Evolutionary conservation across 345 rosid genomes (phyloP).

Genomic region (Dipteronia sinensis): DNA sequence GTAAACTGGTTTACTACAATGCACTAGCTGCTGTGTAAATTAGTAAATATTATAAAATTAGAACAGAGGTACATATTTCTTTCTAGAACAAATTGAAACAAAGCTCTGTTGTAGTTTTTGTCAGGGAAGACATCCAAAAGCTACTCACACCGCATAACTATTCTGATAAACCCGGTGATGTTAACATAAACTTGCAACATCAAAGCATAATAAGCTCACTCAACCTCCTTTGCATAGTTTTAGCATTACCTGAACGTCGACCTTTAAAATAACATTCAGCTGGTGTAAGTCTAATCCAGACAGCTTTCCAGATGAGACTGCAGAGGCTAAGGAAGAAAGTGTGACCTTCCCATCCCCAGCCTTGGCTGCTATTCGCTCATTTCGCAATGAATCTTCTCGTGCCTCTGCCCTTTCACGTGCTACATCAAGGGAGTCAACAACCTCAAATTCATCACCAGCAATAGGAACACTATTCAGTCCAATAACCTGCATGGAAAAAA

Average conservation of each 20-base stretch:
- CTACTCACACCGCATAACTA: not conserved
- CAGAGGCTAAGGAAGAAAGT: conserved; percentile 94
- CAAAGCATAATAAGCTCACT: conserved; percentile 1
- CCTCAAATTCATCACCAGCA: conserved; percentile 97
- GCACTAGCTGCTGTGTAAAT: not conserved
- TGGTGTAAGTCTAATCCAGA: conserved; percentile 96
- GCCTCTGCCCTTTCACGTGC: conserved; percentile 91
- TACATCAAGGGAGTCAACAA: conserved; percentile 72
- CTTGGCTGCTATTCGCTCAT: conserved; percentile 83
- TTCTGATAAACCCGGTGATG: not conserved
- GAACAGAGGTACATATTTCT: not conserved
- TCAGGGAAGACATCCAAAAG: conserved; percentile 3
- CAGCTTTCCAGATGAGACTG: conserved; percentile 75
- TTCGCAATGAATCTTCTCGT: conserved; percentile 63
- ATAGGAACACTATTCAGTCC: conserved; percentile 81
- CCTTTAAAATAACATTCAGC: conserved; percentile 88
- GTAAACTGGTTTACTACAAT: not conserved
- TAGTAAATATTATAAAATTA: not conserved
- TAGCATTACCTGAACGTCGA: conserved; percentile 81
- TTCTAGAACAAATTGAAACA: not conserved
- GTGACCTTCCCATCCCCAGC: conserved; percentile 98
- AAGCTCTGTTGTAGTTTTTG: not conserved
- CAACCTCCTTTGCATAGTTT: not conserved
- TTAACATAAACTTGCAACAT: conserved; percentile 10
- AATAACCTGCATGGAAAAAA: conserved; percentile 59